Percentiles rank a stretch among this genome's conserved stretches.
phyloP scores from a whole-genome alignment of 2,329 filamentous ascomycete species.

The Seiridium unicorne region DNA sequence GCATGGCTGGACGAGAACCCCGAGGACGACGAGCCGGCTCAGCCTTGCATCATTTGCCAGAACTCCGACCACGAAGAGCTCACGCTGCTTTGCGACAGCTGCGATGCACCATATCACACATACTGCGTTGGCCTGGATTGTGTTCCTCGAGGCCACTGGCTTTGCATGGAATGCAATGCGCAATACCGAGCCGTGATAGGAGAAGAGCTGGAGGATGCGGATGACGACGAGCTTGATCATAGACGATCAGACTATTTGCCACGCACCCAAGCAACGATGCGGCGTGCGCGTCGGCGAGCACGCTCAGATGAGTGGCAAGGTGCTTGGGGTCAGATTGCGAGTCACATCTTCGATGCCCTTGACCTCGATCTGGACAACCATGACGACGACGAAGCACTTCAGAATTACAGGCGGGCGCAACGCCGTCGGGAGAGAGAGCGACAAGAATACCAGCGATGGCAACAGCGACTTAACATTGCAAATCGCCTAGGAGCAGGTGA shows the following conservation, averaged over 20 bases:
- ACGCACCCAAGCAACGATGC: constrained; percentile 57
- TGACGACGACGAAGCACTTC: constrained; percentile 67
- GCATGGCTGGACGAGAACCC: constrained; percentile 69
- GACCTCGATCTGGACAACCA: constrained; percentile 83
- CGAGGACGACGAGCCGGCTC: constrained; percentile 67
- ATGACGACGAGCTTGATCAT: constrained; percentile 19
- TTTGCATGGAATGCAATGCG: constrained; percentile 75
- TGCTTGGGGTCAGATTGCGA: constrained; percentile 70
- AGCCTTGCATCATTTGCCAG: constrained; percentile 83
- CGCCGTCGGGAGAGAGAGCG: constrained; percentile 49
- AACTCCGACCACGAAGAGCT: constrained; percentile 78
- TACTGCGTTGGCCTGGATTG: constrained; percentile 83
- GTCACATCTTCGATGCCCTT: constrained; percentile 62
- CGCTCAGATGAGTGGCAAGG: constrained; percentile 86
- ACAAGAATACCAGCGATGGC: constrained; percentile 71
- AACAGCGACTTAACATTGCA: constrained; percentile 79
- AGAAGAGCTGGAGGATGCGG: constrained; percentile 31
- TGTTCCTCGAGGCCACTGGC: constrained; percentile 80
- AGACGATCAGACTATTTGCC: constrained; percentile 39
- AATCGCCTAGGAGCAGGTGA: constrained; percentile 73
- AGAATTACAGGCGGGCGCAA: constrained; percentile 53
- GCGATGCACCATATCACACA: constrained; percentile 86
- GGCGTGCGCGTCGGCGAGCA: constrained; percentile 56
- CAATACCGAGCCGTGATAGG: constrained; percentile 44
- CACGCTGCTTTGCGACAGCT: constrained; percentile 86